Conservation (phyloP, 805 yeast species). For the Kodamaea nitidulidarum region DNA sequence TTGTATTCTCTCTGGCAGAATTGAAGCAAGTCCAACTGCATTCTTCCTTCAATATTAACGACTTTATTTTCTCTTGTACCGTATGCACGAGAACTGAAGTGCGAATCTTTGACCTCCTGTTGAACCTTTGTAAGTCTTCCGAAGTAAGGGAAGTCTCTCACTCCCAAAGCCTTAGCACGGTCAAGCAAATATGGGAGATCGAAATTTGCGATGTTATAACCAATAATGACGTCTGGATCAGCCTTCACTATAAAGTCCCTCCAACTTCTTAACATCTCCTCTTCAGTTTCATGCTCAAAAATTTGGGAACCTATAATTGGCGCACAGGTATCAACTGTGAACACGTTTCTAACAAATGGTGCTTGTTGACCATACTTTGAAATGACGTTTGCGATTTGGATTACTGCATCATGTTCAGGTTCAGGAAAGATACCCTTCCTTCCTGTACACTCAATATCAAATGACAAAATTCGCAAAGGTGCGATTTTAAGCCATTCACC, state of each 20-base stretch:
- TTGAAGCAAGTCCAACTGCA: slow-evolving; percentile 90
- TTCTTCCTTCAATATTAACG: slow-evolving; percentile 90
- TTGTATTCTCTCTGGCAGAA: slow-evolving; percentile 93
- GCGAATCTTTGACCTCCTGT: slow-evolving; percentile 77
- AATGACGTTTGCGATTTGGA: slow-evolving; percentile 95
- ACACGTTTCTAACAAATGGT: slow-evolving; percentile 92
- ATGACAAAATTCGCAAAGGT: slow-evolving; percentile 86
- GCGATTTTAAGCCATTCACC: slow-evolving; percentile 94
- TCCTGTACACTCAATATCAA: slow-evolving; percentile 98
- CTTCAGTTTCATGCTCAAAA: slow-evolving; percentile 68
- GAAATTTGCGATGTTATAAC: slow-evolving; percentile 91
- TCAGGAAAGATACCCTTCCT: slow-evolving; percentile 96
- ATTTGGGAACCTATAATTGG: slow-evolving; percentile 93
- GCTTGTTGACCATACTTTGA: slow-evolving; percentile 74
- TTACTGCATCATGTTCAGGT: slow-evolving; percentile 87
- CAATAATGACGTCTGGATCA: slow-evolving; percentile 96
- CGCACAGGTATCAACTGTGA: slow-evolving; percentile 86
- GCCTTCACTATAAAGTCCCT: slow-evolving; percentile 73
- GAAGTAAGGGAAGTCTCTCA: slow-evolving; percentile 75
- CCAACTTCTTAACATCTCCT: slow-evolving; percentile 84
- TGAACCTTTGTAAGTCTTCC: slow-evolving; percentile 65
- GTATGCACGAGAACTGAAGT: slow-evolving; percentile 90
- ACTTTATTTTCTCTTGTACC: slow-evolving; percentile 93
- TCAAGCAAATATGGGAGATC: slow-evolving; percentile 91
- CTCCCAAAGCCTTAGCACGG: slow-evolving; percentile 71